Evolutionary conservation across 108 stramenopile species (phyloP).

Genomic region (Skeletonema costatum): DNA sequence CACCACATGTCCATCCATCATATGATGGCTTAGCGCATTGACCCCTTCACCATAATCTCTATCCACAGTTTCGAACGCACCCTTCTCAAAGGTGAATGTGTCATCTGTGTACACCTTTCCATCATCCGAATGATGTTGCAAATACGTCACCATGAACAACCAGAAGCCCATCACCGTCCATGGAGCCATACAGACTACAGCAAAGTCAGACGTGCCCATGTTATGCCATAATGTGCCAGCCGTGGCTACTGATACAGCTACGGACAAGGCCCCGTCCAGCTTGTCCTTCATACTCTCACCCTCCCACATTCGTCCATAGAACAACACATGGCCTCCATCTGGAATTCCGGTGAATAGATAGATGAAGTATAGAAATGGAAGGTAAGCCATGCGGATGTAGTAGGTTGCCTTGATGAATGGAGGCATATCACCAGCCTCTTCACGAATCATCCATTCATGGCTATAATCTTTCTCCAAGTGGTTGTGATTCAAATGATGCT

Average conservation of each 20-base stretch:
- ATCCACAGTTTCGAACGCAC: constrained; percentile 92
- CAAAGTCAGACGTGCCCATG: constrained; percentile 64
- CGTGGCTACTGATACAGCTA: constrained; percentile 50
- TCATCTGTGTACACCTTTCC: constrained; percentile 85
- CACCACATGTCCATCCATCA: constrained; percentile 92
- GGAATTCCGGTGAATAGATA: constrained; percentile 69
- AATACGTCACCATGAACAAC: constrained; percentile 94
- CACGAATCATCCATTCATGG: constrained; percentile 78
- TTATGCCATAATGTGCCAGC: constrained; percentile 54
- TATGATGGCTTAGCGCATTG: constrained; percentile 83
- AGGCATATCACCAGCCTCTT: constrained; percentile 54
- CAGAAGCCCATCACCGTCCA: constrained; percentile 83
- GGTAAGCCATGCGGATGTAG: constrained; percentile 50
- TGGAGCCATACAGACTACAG: constrained; percentile 72
- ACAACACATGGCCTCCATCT: constrained; percentile 74
- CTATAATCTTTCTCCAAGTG: constrained; percentile 67
- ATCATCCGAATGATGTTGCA: constrained; percentile 90
- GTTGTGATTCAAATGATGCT: constrained; percentile 73
- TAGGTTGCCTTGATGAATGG: constrained; percentile 53
- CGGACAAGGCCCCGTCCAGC: constrained; percentile 50
- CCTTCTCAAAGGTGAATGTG: constrained; percentile 73
- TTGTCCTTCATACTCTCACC: constrained; percentile 49
- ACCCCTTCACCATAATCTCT: constrained; percentile 84
- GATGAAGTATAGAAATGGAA: constrained; percentile 72
- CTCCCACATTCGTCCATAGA: constrained; percentile 82